A percentile compares a stretch with the other conserved stretches of the same genome.
Conservation (phyloP, 208 protist genomes). For the Acanthamoeba sp. region DNA sequence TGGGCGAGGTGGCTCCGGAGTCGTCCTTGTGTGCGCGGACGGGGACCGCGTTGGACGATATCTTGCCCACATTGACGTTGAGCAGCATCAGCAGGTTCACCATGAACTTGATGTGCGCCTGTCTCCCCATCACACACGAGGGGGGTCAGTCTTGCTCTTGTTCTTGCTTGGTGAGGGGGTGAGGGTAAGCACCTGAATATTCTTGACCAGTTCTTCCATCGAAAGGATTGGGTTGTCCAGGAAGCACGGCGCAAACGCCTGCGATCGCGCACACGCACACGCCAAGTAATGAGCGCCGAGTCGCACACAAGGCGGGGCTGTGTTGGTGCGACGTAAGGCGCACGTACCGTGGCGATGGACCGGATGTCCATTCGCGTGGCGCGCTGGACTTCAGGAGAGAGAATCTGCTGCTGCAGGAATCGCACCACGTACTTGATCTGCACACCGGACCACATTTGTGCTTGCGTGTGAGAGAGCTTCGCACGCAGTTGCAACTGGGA, state of each 20-base stretch:
- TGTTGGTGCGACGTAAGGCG: background rate
- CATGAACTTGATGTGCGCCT: conserved; percentile 63
- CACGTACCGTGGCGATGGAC: conserved; percentile 27
- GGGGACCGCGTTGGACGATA: background rate
- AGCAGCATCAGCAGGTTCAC: conserved; percentile 67
- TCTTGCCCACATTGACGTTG: conserved; percentile 50
- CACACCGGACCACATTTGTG: background rate
- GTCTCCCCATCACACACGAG: background rate
- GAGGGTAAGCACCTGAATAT: background rate
- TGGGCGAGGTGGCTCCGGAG: too few relatives aligned
- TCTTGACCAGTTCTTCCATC: conserved; percentile 40
- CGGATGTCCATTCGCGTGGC: conserved; percentile 46
- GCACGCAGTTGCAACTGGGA: too few relatives aligned
- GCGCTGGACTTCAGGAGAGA: conserved; percentile 22
- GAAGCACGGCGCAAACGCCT: conserved; percentile 58
- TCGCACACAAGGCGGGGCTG: background rate
- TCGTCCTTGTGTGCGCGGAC: background rate
- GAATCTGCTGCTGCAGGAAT: conserved; percentile 37
- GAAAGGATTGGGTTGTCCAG: conserved; percentile 23
- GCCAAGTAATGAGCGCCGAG: background rate
- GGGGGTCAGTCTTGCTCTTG: too few relatives aligned
- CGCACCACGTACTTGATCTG: conserved; percentile 52
- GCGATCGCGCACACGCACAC: background rate
- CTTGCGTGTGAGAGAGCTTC: too few relatives aligned
- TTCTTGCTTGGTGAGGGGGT: too few relatives aligned